Evolutionary conservation across 2,329 filamentous ascomycete species (phyloP).

Genomic region (Calcarisporium arbuscula): DNA sequence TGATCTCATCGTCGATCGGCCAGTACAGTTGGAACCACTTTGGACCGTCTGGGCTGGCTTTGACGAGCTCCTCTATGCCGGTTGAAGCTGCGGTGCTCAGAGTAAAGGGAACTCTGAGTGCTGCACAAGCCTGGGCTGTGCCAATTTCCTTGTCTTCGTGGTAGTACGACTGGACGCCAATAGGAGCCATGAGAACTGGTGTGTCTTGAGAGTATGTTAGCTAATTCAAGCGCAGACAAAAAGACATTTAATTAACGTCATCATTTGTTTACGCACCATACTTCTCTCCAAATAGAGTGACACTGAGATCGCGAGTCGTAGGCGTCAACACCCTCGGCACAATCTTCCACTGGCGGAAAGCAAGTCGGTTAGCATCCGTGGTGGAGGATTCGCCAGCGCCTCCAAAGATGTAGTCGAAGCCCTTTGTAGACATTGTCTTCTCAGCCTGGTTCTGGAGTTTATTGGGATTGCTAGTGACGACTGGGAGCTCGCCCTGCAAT

Average conservation of each 20-base stretch:
- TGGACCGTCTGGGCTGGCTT: conserved; percentile 48
- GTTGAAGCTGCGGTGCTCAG: conserved; percentile 58
- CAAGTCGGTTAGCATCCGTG: conserved; percentile 51
- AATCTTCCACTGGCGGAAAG: conserved; percentile 47
- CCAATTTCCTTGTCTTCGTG: conserved; percentile 60
- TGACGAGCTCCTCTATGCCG: conserved; percentile 60
- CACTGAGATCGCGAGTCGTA: conserved; percentile 38
- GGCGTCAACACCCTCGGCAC: conserved; percentile 45
- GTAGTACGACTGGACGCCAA: conserved; percentile 64
- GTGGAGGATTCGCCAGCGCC: conserved; percentile 56
- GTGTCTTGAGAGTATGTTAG: conserved; percentile 33
- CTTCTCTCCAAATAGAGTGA: conserved; percentile 45
- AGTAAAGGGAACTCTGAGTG: conserved; percentile 58
- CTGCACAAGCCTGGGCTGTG: conserved; percentile 54
- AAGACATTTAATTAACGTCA: background rate
- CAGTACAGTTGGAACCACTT: conserved; percentile 75
- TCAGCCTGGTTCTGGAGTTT: conserved; percentile 49
- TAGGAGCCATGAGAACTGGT: conserved; percentile 54
- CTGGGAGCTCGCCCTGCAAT: conserved; percentile 38
- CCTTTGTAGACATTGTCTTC: conserved; percentile 36
- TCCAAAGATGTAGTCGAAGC: conserved; percentile 57
- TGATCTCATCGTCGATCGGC: conserved; percentile 60
- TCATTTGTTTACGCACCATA: conserved; percentile 27
- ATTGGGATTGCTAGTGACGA: conserved; percentile 53
- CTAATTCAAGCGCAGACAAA: background rate